These are phyloP conservation scores for Candida glucosophila DNA, from an alignment of 1,139 yeast species.

Conservation along the genomic window DNA sequence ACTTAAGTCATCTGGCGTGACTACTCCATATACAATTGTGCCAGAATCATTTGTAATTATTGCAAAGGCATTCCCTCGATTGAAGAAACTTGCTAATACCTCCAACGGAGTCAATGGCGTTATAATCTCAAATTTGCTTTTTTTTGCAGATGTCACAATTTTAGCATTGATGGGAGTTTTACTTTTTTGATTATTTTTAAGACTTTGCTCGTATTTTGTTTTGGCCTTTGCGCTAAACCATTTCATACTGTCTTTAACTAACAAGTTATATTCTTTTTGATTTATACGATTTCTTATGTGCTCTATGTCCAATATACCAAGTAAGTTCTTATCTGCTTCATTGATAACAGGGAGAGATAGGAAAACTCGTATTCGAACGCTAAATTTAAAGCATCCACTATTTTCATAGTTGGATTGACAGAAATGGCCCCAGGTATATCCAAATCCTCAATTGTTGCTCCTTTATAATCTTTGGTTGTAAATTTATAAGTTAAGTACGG, in stretches of 20 bases:
- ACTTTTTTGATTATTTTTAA: conserved; percentile 6
- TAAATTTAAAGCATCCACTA: conserved; percentile 38
- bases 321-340: conserved; percentile 36
- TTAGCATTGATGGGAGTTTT: conserved; percentile 21
- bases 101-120: conserved; percentile 56
- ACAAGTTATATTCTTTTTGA: conserved; percentile 15
- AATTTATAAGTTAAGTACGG: too few species aligned
- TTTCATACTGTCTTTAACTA: conserved; percentile 30
- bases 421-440: conserved; percentile 56
- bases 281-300: conserved; percentile 25
- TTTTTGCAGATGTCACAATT: conserved; percentile 18
- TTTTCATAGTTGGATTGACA: conserved; percentile 43
- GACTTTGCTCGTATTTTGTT: conserved; percentile 22
- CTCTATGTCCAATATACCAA: conserved; percentile 51
- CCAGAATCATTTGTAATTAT: conserved; percentile 49
- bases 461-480: conserved; percentile 40
- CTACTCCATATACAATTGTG: conserved; percentile 54
- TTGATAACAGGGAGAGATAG: conserved; percentile 51
- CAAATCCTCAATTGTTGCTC: conserved; percentile 54
- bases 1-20: conserved; percentile 52
- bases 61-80: conserved; percentile 46
- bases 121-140: conserved; percentile 32
- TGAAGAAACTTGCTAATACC: conserved; percentile 44
- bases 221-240: conserved; percentile 36
- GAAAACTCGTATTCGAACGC: conserved; percentile 53